A percentile compares a stretch with the other conserved stretches of the same genome.
Conservation (phyloP, 2,329 filamentous ascomycete genomes). For the Thelonectria olida region DNA sequence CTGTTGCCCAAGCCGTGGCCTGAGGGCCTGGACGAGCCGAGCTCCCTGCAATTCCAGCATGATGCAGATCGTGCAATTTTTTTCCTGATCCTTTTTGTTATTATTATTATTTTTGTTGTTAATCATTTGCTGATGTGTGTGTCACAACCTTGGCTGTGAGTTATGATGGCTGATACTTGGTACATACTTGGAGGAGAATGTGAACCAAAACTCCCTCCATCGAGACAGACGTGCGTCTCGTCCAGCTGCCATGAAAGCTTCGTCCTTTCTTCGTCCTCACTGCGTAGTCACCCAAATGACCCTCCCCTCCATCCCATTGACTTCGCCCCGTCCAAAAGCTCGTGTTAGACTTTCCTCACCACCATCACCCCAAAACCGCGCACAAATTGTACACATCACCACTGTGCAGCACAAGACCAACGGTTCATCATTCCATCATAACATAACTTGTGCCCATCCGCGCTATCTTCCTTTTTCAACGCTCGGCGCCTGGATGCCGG, state of each 20-base stretch:
- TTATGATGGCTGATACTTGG: not conserved
- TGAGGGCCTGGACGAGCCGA: slow-evolving; percentile 29
- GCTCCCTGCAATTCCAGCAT: slow-evolving; percentile 36
- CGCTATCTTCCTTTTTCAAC: slow-evolving; percentile 17
- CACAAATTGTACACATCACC: not conserved
- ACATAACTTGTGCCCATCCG: slow-evolving; percentile 7
- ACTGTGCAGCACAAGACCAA: not conserved
- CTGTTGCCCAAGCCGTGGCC: slow-evolving; percentile 24
- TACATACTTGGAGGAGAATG: too few relatives aligned
- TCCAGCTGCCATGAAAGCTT: not conserved
- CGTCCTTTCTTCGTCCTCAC: not conserved
- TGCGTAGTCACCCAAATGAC: not conserved
- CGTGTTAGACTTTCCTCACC: slow-evolving; percentile 31
- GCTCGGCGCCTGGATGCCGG: slow-evolving; percentile 29
- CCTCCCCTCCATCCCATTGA: slow-evolving; percentile 26
- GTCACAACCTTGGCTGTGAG: too few relatives aligned
- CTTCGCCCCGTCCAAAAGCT: slow-evolving; percentile 34
- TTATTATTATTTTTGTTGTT: not conserved
- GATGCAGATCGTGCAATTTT: slow-evolving; percentile 31
- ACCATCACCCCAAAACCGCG: not conserved
- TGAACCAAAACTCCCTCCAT: slow-evolving; percentile 7
- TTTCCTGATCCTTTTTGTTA: not conserved
- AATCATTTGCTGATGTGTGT: not conserved
- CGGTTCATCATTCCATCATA: not conserved
- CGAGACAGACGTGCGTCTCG: too few relatives aligned